A percentile compares a stretch with the other conserved stretches of the same genome.
Evolutionary conservation across 139 green algal species (phyloP).

Genomic region (Micromonas pusilla): DNA sequence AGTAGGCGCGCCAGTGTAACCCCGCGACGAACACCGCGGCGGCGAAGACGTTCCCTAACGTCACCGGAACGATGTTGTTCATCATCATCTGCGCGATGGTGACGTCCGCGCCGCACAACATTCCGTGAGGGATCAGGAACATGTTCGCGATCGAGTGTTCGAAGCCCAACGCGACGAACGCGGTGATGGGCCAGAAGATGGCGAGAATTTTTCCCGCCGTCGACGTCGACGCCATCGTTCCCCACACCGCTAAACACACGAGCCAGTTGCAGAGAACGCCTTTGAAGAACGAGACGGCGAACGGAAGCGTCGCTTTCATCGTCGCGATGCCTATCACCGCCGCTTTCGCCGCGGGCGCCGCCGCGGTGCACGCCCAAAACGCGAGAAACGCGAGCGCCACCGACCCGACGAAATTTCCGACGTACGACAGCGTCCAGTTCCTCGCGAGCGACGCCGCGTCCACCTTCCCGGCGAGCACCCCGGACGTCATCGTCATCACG

Average conservation of each 20-base stretch:
- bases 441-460: conserved; percentile 43
- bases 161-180: conserved; percentile 77
- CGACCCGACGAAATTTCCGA: conserved; percentile 77
- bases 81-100: conserved; percentile 58
- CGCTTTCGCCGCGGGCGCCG: conserved; percentile 17
- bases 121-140: conserved; percentile 39
- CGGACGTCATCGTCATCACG: conserved; percentile 56
- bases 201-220: conserved; percentile 43
- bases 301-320: conserved; percentile 19
- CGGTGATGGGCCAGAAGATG: conserved; percentile 57
- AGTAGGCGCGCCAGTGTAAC: conserved; percentile 35
- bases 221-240: conserved; percentile 22
- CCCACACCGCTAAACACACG: conserved; percentile 80
- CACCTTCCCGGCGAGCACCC: conserved; percentile 55
- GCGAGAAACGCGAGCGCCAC: conserved; percentile 39
- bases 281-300: conserved; percentile 24
- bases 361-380: conserved; percentile 31
- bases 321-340: conserved; percentile 39
- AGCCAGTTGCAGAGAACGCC: conserved; percentile 80
- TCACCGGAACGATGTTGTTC: conserved; percentile 81
- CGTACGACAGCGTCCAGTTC: conserved; percentile 65
- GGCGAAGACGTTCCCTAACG: conserved; percentile 75
- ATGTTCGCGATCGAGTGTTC: conserved; percentile 73
- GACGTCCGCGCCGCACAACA: conserved; percentile 52
- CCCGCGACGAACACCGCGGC: conserved; percentile 63